Conservation (phyloP, 495 filamentous ascomycete genomes). For the Hypoxylon perforatum region DNA sequence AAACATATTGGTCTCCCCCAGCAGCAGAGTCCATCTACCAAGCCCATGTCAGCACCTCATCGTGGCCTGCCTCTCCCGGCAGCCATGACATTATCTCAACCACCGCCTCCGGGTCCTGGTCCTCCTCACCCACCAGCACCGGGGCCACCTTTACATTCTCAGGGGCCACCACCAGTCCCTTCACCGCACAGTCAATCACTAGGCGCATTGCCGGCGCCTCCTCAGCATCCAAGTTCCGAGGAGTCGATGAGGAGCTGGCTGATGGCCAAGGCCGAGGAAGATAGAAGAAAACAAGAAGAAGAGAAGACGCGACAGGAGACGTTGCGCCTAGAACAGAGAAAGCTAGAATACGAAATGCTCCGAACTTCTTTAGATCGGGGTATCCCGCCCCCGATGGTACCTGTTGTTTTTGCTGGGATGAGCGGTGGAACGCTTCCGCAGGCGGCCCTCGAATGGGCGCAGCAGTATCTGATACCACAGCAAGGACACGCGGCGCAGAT, state of each 20-base stretch:
- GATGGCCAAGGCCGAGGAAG: constrained; percentile 84
- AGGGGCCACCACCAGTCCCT: constrained; percentile 47
- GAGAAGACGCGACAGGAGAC: constrained; percentile 86
- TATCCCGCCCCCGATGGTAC: constrained; percentile 86
- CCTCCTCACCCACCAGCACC: constrained; percentile 53
- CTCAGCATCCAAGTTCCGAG: constrained; percentile 78
- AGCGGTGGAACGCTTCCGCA: constrained; percentile 69
- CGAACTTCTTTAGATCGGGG: constrained; percentile 81
- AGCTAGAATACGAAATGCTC: constrained; percentile 85
- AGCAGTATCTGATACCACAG: constrained; percentile 72
- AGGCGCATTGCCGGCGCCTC: constrained; percentile 73
- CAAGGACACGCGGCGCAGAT: constrained; percentile 63
- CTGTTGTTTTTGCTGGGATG: constrained; percentile 89
- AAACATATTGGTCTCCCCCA: constrained; percentile 53
- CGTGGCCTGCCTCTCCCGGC: constrained; percentile 79
- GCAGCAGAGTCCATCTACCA: constrained; percentile 54
- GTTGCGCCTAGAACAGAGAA: constrained; percentile 81
- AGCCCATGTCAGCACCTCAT: constrained; percentile 77
- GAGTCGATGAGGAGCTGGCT: constrained; percentile 87
- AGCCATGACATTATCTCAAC: constrained; percentile 73
- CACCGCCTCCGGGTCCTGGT: constrained; percentile 49
- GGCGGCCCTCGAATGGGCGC: constrained; percentile 74
- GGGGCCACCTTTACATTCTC: constrained; percentile 47
- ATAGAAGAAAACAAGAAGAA: constrained; percentile 84
- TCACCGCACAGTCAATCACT: constrained; percentile 54